phyloP scores from a whole-genome alignment of 75 land plant species.

The Sequoia sempervirens region DNA sequence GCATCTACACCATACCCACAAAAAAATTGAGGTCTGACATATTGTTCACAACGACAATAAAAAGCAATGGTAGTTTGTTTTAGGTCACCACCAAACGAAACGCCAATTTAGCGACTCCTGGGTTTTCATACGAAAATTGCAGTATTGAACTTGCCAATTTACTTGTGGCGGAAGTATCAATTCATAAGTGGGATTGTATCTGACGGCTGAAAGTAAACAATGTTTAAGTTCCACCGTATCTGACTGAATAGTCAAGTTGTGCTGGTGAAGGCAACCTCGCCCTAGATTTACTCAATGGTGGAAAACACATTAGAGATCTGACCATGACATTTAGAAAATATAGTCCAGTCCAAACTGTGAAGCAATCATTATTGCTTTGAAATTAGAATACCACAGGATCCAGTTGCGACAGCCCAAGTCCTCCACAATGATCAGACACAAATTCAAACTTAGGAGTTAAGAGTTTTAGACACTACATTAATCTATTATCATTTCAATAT shows the following conservation, averaged over 20 bases:
- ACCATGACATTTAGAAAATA: background rate
- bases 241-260: no score
- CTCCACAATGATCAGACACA: background rate
- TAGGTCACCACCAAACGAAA: background rate
- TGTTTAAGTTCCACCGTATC: no score
- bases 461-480: background rate
- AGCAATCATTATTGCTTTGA: background rate
- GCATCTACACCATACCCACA: background rate
- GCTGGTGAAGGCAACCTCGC: background rate
- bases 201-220: background rate
- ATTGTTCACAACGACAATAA: background rate
- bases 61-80: background rate
- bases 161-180: background rate
- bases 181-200: background rate
- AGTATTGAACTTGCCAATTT: background rate
- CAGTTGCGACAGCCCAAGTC: background rate
- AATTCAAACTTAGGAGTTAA: background rate
- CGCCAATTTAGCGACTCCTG: background rate
- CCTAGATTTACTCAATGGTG: background rate
- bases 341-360: background rate
- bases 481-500: background rate
- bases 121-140: background rate
- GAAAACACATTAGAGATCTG: background rate
- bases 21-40: background rate
- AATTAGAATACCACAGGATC: background rate